Evolutionary conservation across 352 stramenopile genomes (phyloP), one percentile per base, ranked within the genome.

Genomic region (Pythium folliculosum): DNA sequence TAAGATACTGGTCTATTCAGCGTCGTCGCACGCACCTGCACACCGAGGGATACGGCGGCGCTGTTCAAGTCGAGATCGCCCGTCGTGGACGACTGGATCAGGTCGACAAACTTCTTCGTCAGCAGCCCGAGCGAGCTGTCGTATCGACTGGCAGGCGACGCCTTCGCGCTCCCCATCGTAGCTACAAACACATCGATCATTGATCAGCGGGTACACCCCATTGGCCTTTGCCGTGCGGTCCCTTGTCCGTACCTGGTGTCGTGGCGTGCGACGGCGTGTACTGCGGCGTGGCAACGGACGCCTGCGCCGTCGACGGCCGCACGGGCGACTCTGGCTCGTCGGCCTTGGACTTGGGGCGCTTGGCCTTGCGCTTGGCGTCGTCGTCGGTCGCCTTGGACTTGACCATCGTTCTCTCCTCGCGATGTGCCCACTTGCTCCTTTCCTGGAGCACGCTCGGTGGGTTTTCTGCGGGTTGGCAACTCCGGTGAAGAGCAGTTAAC

Each of bases 91-190:
- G 78, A 89, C 73, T 97, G 87, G 48, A 99, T 96, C 48, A 99
- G 79, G 43, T 97, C 87, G 23, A 99, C 92, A 77, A 99, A 99
- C 66, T 98, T 97, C 68, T 98, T 98, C 2, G 97, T 99, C 32
- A 99, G 78, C 37, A 98, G 56, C 5, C 96, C 96, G 16, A 99
- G 82, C 5, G 95, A 98, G 54, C 90, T 98, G 80, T 99, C 96
- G 70, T 98, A 99, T 75, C 96, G 81, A 32, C 88, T 95, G 5
- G 80, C 89, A 23, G 86, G 80, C 25, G 88, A 92, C 27, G 81
- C 80, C 65, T 91, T 92, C 5, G 76, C 70, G 51, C 69, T 78
- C 2, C 63, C 59, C 23, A 66, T 63, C 17, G 54, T 65, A 19
- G 44, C 59, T 72, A 59, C n/a, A 50, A 16, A 56, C 43, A 13